Base-by-base conservation (phyloP, 495 filamentous ascomycete species). In the Tetracladium marchalianum region DNA sequence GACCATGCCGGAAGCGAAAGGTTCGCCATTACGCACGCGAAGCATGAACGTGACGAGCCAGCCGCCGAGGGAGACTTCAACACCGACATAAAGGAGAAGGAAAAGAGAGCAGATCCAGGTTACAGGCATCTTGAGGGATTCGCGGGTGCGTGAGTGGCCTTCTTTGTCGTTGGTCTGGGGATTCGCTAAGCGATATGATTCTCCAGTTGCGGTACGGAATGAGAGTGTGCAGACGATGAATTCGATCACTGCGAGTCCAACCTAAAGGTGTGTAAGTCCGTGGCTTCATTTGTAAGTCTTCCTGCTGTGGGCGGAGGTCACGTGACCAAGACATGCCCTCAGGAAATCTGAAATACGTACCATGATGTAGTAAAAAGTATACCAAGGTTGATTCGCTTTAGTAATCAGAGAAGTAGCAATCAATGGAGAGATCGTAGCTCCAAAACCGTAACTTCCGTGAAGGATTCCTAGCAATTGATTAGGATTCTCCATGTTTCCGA, bases 11-110 rank as follows among this genome's bases (percentile, higher is more conserved):
- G 87, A 84, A 5, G 68, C 70, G 31, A 79, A 78, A 2, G 80
- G 78, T 35, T 81, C 72, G 4, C 84, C 87, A 46, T 80, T 63
- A 10, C 89, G 81, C 38, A 87, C 83, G 19, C 66, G 73, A 50
- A 92, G 81, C 63, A 94, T 76, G 65, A 90, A 94, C 1, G 84
- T 86, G 35, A 90, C 85, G 34, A 93, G 80, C 89, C 87, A 95
- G 12, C 89, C 84, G 27, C 87, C 86, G 0, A 94, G 71, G 0
- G 82, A 79, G 16, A 95, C 88, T 60, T 95, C 88, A n/a, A 81
- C 66, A 35, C 88, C 88, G 10, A 92, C 85, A 55, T 92, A 93
- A 34, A 75, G 76, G 2, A 94, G 69, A 33, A 92, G 63, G 63
- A 93, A 94, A 12, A 84, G 36, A 8, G 88, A 75, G 32, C 78